A percentile compares a stretch with the other conserved stretches of the same genome.
Evolutionary conservation across 257 asterid genomes (phyloP).

Genomic region (Solanum verrucosum): DNA sequence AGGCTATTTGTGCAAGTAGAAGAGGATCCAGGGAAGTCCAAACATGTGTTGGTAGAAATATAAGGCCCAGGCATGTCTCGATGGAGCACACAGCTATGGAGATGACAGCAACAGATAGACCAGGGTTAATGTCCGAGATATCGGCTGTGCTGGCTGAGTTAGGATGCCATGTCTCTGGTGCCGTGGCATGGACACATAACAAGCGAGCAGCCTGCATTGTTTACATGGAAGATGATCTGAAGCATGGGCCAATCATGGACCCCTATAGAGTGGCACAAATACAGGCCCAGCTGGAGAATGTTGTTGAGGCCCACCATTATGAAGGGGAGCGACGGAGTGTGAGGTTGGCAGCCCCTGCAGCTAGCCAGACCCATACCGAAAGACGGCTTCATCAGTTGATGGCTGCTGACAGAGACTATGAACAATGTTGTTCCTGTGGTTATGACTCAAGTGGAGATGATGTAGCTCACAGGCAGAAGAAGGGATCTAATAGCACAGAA

Average conservation of each 20-base stretch:
- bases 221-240: slow-evolving; percentile 38
- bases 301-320: slow-evolving; percentile 71
- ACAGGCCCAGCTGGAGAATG: slow-evolving; percentile 63
- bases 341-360: slow-evolving; percentile 37
- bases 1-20: slow-evolving; percentile 56
- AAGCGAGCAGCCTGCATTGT: slow-evolving; percentile 64
- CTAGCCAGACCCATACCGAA: slow-evolving; percentile 62
- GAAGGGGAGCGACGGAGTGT: slow-evolving; percentile 49
- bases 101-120: slow-evolving; percentile 75
- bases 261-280: slow-evolving; percentile 47
- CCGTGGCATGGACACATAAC: slow-evolving; percentile 87
- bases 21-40: slow-evolving; percentile 17
- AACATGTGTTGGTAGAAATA: slow-evolving; percentile 7
- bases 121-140: slow-evolving; percentile 83
- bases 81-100: slow-evolving; percentile 57
- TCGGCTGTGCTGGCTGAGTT: slow-evolving; percentile 68
- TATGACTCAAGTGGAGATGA: slow-evolving; percentile 25
- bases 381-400: slow-evolving; percentile 94
- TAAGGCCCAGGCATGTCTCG: slow-evolving; percentile 22
- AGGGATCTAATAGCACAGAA: slow-evolving; percentile 40
- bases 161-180: slow-evolving; percentile 67
- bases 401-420: slow-evolving; percentile 70
- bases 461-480: slow-evolving; percentile 17
- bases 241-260: slow-evolving; percentile 31
- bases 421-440: slow-evolving; percentile 51